Evolutionary conservation across 2,329 filamentous ascomycete genomes (phyloP), one percentile per base, ranked within the genome.

Genomic region (Exophiala viscosa): DNA sequence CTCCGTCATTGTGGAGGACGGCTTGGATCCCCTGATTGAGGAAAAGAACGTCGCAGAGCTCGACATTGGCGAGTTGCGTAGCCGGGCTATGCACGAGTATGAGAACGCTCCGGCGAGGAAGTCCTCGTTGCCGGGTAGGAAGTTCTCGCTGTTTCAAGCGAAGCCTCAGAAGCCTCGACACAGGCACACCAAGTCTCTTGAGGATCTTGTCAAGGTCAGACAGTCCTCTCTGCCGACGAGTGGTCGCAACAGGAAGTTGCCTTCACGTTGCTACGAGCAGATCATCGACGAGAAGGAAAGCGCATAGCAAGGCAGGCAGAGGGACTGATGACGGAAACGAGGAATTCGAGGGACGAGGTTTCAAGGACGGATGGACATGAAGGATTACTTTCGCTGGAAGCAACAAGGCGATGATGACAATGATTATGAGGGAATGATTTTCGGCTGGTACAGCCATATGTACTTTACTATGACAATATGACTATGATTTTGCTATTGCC

Each of bases 1-100:
- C 17, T 52, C 45, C 3, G 11, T 42, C 10, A 42, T 32, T 31
- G 36, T 32, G 11, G 41, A 44, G 14, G 14, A 50, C 20, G 31
- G 28, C 40, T n/a, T 20, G 7, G 18, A 48, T n/a, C 33, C 20
- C 9, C 18, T 31, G 31, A 41, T 14, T 1, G 40, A 40, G 11
- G 40, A 49, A 14, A 36, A 45, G 13, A 35, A 38, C 14, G 11
- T 18, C 7, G 18, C 45, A 3, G 28, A 18, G n/a, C 32, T 32
- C 17, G 20, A 34, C 3, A 20, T 39, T n/a, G 32, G 28, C 15
- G 50, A 52, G 6, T 28, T 52, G 7, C 33, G 40, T 49, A 52
- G 35, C 33, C 33, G 40, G 42, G 41, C 32, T 7, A 45, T 33
- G 10, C 35, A 31, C 40, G 35, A 45, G 6, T 34, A 48, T 15